Evolutionary conservation across 1,284 basidiomycete species (phyloP), one percentile per base, ranked within the genome.

Genomic region (Cryptococcus maquisensis): DNA sequence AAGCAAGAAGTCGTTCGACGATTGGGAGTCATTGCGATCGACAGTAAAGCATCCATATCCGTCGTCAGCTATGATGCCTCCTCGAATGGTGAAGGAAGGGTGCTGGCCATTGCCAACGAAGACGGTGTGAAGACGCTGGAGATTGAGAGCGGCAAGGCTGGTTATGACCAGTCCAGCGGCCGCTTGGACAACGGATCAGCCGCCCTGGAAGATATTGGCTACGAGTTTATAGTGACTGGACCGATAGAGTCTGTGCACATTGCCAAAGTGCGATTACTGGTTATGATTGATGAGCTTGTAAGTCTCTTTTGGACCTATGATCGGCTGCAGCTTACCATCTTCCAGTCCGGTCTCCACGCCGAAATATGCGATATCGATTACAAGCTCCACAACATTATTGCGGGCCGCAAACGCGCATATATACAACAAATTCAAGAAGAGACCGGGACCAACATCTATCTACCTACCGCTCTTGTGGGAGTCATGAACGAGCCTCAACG

Each of bases 341-440:
- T 56, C 36, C 67, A 93, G 90, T 87, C 83, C 70, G 91, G 92
- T 18, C 80, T 98, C 18, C 90, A 95, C 69, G 83, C 89, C 9
- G 95, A 98, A 71, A 78, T 83, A 21, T 88, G 88, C 74, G 95
- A 98, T 76, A 90, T 98, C 63, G 95, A 98, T 73, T 88, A 90
- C 77, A 96, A 97, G 73, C 78, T 97, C 2, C 94, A 97, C 74
- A 84, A 88, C 49, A 92, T 97, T 71, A 83, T 97, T 59, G 88
- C 90, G 12, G 91, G 90, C 20, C 86, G 90, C 59, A 96, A 97
- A 77, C 88, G 95, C 46, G 81, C 81, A 55, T 82, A 88, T 23
- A 80, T 98, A 41, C 95, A 98, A 75, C 82, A 86, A 7, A 96
- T 98, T 55, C 91, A 97, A 74, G 93, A 98, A 76, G 93, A 98